These are phyloP conservation scores for Setaria viridis DNA, from an alignment of 202 grass and related monocot species.

Conservation along the genomic window DNA sequence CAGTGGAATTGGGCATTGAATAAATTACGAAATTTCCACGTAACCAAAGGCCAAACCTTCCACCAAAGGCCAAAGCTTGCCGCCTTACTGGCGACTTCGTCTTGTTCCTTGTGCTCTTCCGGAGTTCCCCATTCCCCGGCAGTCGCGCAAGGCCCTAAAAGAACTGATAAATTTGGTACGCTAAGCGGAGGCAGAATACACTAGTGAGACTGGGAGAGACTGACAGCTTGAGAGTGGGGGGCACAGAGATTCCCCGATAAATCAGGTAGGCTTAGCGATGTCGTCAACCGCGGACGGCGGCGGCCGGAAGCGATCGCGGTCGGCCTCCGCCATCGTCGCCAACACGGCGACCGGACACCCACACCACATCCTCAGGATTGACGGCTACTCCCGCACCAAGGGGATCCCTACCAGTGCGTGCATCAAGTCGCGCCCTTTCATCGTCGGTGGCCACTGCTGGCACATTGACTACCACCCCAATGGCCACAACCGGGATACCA, in stretches of 20 bases:
- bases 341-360: neutral
- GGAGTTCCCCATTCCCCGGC: too few relatives aligned
- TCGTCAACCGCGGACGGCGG: neutral
- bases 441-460: neutral
- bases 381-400: neutral
- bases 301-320: neutral
- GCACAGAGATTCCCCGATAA: too few relatives aligned
- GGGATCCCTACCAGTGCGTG: neutral
- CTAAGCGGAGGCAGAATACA: too few relatives aligned
- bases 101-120: too few relatives aligned
- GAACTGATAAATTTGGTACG: neutral
- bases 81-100: too few relatives aligned
- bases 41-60: too few relatives aligned
- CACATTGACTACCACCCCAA: neutral
- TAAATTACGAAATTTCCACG: too few relatives aligned
- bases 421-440: neutral
- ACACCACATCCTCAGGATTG: slow-evolving; percentile 25
- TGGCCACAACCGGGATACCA: neutral
- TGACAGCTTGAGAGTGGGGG: too few relatives aligned
- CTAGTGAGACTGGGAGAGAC: too few relatives aligned
- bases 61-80: too few relatives aligned
- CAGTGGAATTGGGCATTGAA: too few relatives aligned
- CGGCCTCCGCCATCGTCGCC: neutral
- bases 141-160: too few relatives aligned
- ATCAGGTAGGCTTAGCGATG: neutral